Evolutionary conservation across 352 stramenopile species (phyloP).

Genomic region (Stramenopiles sp.): DNA sequence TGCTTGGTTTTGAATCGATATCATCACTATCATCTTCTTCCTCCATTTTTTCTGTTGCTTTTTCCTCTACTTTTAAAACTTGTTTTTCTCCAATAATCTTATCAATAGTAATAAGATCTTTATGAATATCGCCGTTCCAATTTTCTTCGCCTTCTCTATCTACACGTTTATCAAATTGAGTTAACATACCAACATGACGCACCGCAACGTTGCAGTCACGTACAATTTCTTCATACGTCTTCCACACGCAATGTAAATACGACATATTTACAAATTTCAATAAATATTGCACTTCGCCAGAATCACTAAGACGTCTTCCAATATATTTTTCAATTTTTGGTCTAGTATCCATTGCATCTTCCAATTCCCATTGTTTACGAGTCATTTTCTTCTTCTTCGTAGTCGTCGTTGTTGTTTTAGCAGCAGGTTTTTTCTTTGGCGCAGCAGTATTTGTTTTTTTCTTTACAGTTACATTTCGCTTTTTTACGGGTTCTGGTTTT

Average conservation of each 20-base stretch:
- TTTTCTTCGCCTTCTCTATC: conserved; percentile 2
- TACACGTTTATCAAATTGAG: neutral
- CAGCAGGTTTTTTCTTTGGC: neutral
- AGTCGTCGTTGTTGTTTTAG: neutral
- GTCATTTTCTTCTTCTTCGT: neutral
- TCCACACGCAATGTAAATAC: conserved; percentile 60
- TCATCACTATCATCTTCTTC: neutral
- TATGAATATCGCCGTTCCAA: neutral
- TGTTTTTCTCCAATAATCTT: neutral
- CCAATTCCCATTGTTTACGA: neutral
- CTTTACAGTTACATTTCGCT: too few species aligned
- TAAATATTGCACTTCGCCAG: conserved; percentile 37
- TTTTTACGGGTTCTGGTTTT: neutral
- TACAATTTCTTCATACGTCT: conserved; percentile 48
- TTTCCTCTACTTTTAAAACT: neutral
- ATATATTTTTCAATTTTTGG: conserved; percentile 6
- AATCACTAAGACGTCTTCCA: neutral
- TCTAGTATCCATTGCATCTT: neutral
- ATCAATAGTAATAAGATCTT: neutral
- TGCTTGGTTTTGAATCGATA: neutral
- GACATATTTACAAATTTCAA: conserved; percentile 60
- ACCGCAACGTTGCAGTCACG: neutral
- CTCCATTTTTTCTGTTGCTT: neutral
- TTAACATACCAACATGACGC: neutral
- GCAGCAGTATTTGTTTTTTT: too few species aligned